Conservation (phyloP, 306 rosid genomes). For the Citrullus mucosospermus region DNA sequence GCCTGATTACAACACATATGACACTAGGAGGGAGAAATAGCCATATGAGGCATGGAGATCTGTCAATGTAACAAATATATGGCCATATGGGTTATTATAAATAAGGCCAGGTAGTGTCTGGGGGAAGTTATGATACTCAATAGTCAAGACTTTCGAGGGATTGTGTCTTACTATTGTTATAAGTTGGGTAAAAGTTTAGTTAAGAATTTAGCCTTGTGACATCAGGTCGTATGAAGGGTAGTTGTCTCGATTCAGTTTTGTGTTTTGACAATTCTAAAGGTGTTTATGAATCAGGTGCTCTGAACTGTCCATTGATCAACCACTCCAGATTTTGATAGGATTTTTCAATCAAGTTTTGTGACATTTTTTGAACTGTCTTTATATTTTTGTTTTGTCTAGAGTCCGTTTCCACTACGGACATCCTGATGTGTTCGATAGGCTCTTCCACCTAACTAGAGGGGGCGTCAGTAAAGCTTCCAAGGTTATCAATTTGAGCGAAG, state of each 20-base stretch:
- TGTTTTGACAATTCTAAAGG: background rate
- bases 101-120: background rate
- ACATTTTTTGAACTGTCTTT: background rate
- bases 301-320: background rate
- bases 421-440: slow-evolving; percentile 93
- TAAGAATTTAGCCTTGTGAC: background rate
- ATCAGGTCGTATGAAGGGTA: background rate
- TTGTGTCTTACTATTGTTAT: background rate
- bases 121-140: background rate
- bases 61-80: background rate
- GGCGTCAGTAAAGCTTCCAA: slow-evolving; percentile 96
- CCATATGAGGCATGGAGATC: background rate
- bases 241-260: background rate
- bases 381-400: slow-evolving; percentile 25
- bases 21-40: no score
- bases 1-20: no score
- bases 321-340: background rate
- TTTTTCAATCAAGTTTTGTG: background rate
- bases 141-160: background rate
- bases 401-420: slow-evolving; percentile 99
- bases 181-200: background rate
- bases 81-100: background rate
- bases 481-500: slow-evolving; percentile 97
- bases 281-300: background rate
- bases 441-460: slow-evolving; percentile 92